Evolutionary conservation across 2,329 filamentous ascomycete species (phyloP), one percentile per base, ranked within the genome.

Genomic region (Trichoderma lentiforme): DNA sequence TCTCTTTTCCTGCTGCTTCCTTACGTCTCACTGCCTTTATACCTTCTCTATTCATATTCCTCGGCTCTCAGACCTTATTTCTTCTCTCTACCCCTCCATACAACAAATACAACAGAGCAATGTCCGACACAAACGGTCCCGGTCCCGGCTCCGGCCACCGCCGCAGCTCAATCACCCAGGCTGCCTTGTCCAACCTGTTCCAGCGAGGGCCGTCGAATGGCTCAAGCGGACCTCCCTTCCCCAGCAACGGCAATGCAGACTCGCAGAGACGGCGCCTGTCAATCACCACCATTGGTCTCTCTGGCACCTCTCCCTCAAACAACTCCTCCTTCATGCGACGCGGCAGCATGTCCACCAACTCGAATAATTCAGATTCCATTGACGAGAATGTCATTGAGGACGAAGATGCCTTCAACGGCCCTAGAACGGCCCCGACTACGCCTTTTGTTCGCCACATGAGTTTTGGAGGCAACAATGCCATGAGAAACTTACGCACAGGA

Each of bases 371-470:
- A 4, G 87, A 89, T 71, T 88, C 87, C 2, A 86, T 91, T 73
- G 92, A 95, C 75, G 93, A 95, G 81, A 91, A 83, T 76, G 92
- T 91, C 63, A 87, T 92, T 73, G 91, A 93, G 74, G 92, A 95
- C 73, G 89, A 90, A 56, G 89, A 90, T 26, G 83, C 85, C 51
- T 81, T 84, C n/a, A 80, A 82, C 66, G 81, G 82, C 71, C 79
- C 84, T 51, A 88, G 86, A 78, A 88, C 87, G 76, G 86, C 87
- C 18, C 91, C 93, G 39, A 87, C 85, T 68, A 93, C 92, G 14
- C 93, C 94, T 39, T 95, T 95, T 79, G 89, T 89, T 73, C 91
- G 95, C 76, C 92, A 95, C 72, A 91, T 97, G 85, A 98, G 95
- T 83, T 97, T 97, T 78, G 95, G 95, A 73, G 92, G 95, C 73